phyloP scores from a whole-genome alignment of 2,329 filamentous ascomycete species.

The Thermothelomyces thermophilus region DNA sequence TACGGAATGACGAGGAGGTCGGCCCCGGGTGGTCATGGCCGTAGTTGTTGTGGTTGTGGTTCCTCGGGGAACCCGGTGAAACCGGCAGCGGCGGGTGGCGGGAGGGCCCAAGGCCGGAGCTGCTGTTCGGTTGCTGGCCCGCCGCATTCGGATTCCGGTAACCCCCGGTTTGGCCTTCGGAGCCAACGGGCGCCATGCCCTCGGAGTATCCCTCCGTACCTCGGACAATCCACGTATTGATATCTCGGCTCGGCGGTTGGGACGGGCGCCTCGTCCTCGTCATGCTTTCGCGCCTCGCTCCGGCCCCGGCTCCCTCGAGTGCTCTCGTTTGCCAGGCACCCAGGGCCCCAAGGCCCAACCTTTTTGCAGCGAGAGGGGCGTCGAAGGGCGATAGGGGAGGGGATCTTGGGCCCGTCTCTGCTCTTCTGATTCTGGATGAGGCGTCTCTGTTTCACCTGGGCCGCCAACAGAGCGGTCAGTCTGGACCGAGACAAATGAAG shows the following conservation, averaged over 20 bases:
- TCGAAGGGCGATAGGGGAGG: not conserved
- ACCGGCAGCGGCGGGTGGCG: not conserved
- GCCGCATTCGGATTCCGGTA: constrained; percentile 6
- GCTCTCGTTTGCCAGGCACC: not conserved
- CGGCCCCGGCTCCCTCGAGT: not conserved
- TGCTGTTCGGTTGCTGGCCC: not conserved
- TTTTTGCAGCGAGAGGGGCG: not conserved
- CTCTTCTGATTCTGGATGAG: no score
- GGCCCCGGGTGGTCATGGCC: no score
- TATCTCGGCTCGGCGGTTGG: constrained; percentile 4
- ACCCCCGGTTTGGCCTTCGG: not conserved
- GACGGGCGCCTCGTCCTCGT: constrained; percentile 3
- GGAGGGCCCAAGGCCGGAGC: not conserved
- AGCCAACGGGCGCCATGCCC: not conserved
- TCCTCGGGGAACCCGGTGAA: not conserved
- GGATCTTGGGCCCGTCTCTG: no score
- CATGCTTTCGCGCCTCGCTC: constrained; percentile 1
- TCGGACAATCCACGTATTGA: not conserved
- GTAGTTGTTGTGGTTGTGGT: no score
- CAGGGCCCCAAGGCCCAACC: no score
- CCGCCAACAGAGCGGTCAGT: not conserved
- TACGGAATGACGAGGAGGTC: not conserved
- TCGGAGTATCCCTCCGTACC: not conserved
- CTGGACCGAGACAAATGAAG: constrained; percentile 7
- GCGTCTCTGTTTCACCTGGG: not conserved